Conservation (phyloP, 371 early-diverging fungal genomes). For the Zancudomyces culisetae region DNA sequence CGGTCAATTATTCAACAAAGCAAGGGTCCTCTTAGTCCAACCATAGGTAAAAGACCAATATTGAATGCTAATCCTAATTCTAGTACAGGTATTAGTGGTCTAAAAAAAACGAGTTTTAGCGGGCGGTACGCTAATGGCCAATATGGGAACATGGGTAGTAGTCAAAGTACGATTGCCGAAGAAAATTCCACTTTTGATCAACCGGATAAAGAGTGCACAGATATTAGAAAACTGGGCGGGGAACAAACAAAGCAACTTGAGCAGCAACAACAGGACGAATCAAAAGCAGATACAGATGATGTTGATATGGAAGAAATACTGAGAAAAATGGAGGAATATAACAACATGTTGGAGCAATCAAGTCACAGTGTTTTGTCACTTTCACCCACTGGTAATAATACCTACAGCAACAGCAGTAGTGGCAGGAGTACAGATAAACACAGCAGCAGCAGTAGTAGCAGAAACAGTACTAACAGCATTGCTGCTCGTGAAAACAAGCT, state of each 20-base stretch:
- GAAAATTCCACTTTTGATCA: not conserved
- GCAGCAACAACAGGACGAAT: too few species aligned
- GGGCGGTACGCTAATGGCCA: not conserved
- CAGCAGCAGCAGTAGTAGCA: not conserved
- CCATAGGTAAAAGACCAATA: not conserved
- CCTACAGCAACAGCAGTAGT: not conserved
- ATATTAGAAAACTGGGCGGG: not conserved
- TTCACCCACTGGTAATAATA: not conserved
- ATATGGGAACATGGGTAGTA: not conserved
- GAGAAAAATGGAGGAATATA: conserved; percentile 20
- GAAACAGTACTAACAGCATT: not conserved
- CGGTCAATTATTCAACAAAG: not conserved
- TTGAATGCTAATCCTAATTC: not conserved
- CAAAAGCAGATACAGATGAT: conserved; percentile 1
- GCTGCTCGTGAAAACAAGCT: not conserved
- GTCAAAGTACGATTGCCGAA: not conserved
- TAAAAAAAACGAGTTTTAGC: not conserved
- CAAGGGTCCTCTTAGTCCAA: not conserved
- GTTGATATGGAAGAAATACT: conserved; percentile 17
- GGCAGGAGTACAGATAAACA: not conserved
- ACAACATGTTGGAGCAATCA: conserved; percentile 8
- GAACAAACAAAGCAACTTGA: not conserved
- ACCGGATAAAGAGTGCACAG: not conserved
- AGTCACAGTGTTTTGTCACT: conserved; percentile 1
- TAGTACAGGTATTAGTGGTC: not conserved